A percentile compares a stretch with the other conserved stretches of the same genome.
phyloP scores from a whole-genome alignment of 192 early-diverging fungal species.

The Radiomyces spectabilis region DNA sequence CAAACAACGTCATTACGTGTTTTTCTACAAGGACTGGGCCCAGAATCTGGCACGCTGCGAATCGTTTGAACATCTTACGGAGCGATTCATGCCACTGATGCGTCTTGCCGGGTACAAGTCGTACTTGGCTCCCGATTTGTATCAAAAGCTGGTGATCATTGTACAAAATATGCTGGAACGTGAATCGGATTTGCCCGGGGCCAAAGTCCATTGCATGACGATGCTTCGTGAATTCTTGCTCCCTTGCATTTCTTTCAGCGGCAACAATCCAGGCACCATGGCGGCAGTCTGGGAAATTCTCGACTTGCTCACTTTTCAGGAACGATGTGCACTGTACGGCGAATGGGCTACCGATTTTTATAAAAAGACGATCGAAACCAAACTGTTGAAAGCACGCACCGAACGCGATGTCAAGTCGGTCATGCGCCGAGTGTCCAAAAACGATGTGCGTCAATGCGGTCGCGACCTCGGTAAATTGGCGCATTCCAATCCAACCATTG shows the following conservation, averaged over 20 bases:
- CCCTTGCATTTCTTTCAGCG: constrained; percentile 55
- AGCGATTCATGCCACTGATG: constrained; percentile 29
- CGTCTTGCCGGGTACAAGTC: constrained; percentile 34
- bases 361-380: constrained; percentile 44
- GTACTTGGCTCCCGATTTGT: constrained; percentile 24
- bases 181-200: constrained; percentile 1
- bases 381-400: constrained; percentile 33
- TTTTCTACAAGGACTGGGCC: constrained; percentile 57
- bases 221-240: constrained; percentile 37
- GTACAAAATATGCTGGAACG: constrained; percentile 5
- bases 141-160: constrained; percentile 10
- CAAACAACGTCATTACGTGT: constrained; percentile 32
- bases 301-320: constrained; percentile 46
- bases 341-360: constrained; percentile 68
- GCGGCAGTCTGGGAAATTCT: constrained; percentile 62
- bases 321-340: constrained; percentile 63
- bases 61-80: constrained; percentile 17
- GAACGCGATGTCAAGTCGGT: constrained; percentile 20
- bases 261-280: constrained; percentile 57
- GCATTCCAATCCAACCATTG: constrained; percentile 69
- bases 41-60: constrained; percentile 32
- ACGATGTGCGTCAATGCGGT: constrained; percentile 65
- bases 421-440: constrained; percentile 53
- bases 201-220: constrained; percentile 4
- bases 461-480: constrained; percentile 64